Conservation (phyloP, 1,139 yeast species). For the Williopsis jadinii region DNA sequence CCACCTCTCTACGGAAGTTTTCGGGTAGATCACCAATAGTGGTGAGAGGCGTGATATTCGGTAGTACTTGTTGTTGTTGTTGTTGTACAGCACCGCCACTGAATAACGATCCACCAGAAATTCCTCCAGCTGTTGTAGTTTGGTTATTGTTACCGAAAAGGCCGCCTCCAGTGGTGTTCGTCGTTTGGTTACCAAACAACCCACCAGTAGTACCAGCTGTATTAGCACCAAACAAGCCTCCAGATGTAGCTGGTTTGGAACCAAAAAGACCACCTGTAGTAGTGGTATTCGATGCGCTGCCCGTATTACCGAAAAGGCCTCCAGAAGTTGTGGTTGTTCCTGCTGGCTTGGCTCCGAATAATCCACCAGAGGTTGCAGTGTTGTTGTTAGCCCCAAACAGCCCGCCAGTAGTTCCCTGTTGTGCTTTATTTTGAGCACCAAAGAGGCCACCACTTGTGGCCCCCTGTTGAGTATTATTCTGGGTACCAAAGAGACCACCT, state of each 20-base stretch:
- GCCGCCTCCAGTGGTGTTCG: conserved; percentile 23
- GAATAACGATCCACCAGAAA: conserved; percentile 22
- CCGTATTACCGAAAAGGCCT: conserved; percentile 27
- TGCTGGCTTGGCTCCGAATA: conserved; percentile 21
- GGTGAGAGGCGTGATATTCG: conserved; percentile 74
- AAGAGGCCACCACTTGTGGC: conserved; percentile 28
- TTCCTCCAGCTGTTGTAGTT: conserved; percentile 5
- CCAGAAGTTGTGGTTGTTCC: conserved; percentile 1
- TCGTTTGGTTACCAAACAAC: conserved; percentile 21
- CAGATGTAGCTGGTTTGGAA: conserved; percentile 6
- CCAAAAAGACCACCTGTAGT: conserved; percentile 3
- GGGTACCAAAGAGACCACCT: conserved; percentile 29
- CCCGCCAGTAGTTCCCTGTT: conserved; percentile 13
- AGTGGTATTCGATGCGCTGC: conserved; percentile 8
- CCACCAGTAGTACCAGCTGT: conserved; percentile 11
- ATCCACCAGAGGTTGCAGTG: conserved; percentile 13
- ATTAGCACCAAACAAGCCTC: conserved; percentile 23
- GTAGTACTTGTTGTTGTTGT: conserved; percentile 31
- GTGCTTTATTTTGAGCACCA: conserved; percentile 23
- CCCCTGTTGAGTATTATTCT: conserved; percentile 16
- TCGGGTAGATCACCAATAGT: conserved; percentile 82
- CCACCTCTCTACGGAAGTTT: conserved; percentile 67
- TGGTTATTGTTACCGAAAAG: conserved; percentile 8
- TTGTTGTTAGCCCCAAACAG: conserved; percentile 24
- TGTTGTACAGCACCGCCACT: conserved; percentile 16